These are phyloP conservation scores for Aspergillus sp. DNA, from an alignment of 2,329 filamentous ascomycete species.

Conservation along the genomic window DNA sequence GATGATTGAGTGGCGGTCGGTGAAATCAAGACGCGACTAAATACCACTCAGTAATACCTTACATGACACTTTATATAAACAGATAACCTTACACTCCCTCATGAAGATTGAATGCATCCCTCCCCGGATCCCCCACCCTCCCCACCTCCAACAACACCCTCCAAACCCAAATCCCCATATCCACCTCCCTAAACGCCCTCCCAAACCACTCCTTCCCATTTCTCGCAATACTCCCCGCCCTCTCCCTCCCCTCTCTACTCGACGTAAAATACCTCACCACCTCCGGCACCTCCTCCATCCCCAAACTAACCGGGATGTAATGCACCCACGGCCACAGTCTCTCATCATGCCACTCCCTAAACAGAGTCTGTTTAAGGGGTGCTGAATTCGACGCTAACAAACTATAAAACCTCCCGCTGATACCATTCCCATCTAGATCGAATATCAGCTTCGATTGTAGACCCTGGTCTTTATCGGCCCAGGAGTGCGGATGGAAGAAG, in stretches of 20 bases:
- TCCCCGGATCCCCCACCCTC: conserved; percentile 19
- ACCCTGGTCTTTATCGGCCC: conserved; percentile 19
- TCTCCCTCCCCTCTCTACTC: conserved; percentile 14
- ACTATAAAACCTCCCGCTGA: conserved; percentile 27
- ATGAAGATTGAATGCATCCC: no score
- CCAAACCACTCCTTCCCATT: conserved; percentile 21
- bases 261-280: conserved; percentile 23
- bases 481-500: conserved; percentile 17
- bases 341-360: conserved; percentile 31
- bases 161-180: conserved; percentile 23
- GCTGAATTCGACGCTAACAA: conserved; percentile 22
- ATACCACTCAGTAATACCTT: neutral
- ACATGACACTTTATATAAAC: no score
- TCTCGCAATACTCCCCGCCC: conserved; percentile 19
- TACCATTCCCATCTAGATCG: conserved; percentile 28
- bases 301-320: conserved; percentile 26
- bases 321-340: conserved; percentile 27
- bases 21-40: conserved; percentile 20
- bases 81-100: no score
- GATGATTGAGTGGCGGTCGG: conserved; percentile 29
- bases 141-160: conserved; percentile 23
- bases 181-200: conserved; percentile 17
- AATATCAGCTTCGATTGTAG: conserved; percentile 21
- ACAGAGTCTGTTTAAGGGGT: conserved; percentile 25
- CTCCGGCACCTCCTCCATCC: conserved; percentile 25